These are phyloP conservation scores for Exophiala calicioides DNA, from an alignment of 2,329 filamentous ascomycete species.

Conservation along the genomic window DNA sequence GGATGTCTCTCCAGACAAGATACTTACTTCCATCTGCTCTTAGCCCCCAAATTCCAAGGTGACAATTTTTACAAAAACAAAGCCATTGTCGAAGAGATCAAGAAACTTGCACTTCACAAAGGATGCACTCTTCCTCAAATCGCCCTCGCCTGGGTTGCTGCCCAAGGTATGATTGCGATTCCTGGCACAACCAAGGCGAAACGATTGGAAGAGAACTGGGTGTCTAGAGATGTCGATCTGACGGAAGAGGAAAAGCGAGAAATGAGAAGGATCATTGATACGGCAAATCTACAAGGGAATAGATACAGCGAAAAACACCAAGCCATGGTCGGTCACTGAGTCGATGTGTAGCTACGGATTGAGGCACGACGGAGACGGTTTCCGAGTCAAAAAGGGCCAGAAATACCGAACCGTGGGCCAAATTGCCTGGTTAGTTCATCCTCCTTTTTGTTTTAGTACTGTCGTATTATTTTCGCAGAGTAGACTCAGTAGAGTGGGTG, in stretches of 20 bases:
- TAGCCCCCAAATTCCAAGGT: conserved; percentile 40
- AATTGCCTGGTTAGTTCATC: too few relatives aligned
- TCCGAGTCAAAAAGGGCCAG: too few relatives aligned
- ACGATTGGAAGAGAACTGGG: conserved; percentile 46
- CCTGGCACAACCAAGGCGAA: conserved; percentile 48
- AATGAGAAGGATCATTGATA: conserved; percentile 43
- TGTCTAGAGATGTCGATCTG: conserved; percentile 40
- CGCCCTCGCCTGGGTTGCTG: conserved; percentile 44
- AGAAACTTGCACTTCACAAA: conserved; percentile 41
- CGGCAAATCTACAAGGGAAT: conserved; percentile 41
- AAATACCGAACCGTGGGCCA: too few relatives aligned
- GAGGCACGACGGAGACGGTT: too few relatives aligned
- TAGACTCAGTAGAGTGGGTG: too few relatives aligned
- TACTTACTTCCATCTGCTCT: conserved; percentile 32
- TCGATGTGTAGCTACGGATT: too few relatives aligned
- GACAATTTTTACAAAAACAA: conserved; percentile 50
- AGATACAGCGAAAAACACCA: not conserved
- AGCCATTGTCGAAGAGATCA: conserved; percentile 45
- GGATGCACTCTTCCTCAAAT: conserved; percentile 40
- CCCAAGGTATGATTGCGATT: conserved; percentile 49
- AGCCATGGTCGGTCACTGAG: conserved; percentile 1
- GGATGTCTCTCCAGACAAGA: not conserved
- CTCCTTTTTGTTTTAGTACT: too few relatives aligned
- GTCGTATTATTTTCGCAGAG: too few relatives aligned
- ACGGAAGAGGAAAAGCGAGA: conserved; percentile 42